These are phyloP conservation scores for Chondrus crispus DNA, from an alignment of 23 red algal species.

Conservation along the genomic window DNA sequence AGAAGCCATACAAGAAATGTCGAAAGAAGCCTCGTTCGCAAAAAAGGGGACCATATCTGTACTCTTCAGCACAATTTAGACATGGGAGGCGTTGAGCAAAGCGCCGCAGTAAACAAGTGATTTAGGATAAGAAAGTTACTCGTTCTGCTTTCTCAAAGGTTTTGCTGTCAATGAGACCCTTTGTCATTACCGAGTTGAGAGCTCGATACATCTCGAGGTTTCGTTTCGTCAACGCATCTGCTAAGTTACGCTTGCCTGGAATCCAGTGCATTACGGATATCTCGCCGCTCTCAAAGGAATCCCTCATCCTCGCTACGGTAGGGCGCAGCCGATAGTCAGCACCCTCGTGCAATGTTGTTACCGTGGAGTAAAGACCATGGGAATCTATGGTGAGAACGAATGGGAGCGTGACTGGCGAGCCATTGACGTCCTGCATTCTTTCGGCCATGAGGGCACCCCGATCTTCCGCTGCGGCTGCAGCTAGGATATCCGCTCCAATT, in stretches of 20 bases:
- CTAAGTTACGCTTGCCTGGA: neutral
- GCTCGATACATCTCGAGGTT: neutral
- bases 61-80: too few relatives aligned
- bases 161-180: neutral
- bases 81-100: too few relatives aligned
- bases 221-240: constrained; percentile 13
- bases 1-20: too few relatives aligned
- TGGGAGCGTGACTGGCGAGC: neutral
- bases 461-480: neutral
- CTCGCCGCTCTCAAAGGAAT: neutral
- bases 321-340: constrained; percentile 1
- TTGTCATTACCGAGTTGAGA: neutral
- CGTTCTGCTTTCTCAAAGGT: neutral
- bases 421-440: constrained; percentile 1
- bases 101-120: too few relatives aligned
- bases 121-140: too few relatives aligned
- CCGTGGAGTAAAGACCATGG: neutral
- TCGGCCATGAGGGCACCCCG: neutral
- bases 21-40: too few relatives aligned
- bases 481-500: constrained; percentile 14
- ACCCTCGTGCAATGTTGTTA: neutral
- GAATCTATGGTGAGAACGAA: neutral
- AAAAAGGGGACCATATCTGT: too few relatives aligned
- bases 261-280: neutral
- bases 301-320: neutral